Percentiles rank a stretch among this genome's conserved stretches.
phyloP scores from a whole-genome alignment of 176 grass and related monocot species.

The Carex pumila region DNA sequence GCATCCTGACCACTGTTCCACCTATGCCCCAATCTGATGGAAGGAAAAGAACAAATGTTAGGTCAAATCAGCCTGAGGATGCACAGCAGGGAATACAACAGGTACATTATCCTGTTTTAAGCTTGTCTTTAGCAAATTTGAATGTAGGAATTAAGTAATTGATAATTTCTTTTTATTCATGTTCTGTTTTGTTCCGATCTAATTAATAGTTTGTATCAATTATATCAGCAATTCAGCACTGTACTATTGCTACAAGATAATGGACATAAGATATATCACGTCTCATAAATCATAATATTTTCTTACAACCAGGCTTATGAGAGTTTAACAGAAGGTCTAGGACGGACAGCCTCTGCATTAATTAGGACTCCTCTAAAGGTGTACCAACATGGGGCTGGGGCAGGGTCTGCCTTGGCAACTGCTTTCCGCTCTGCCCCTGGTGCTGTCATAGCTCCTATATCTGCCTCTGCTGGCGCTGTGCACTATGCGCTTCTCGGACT shows the following conservation, averaged over 20 bases:
- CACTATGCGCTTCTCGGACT: conserved; percentile 75
- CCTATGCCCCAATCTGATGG: conserved; percentile 31
- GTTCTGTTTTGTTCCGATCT: not conserved
- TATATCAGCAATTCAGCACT: not conserved
- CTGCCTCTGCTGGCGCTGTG: conserved; percentile 65
- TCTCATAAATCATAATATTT: conserved; percentile 3
- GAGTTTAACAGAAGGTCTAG: conserved; percentile 83
- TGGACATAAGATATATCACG: not conserved
- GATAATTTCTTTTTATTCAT: not conserved
- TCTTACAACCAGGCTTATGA: conserved; percentile 65
- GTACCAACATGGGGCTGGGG: conserved; percentile 82
- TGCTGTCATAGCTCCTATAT: conserved; percentile 91
- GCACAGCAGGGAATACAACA: conserved; percentile 87
- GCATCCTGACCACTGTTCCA: conserved; percentile 51
- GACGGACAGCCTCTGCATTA: conserved; percentile 68
- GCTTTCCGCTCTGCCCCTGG: conserved; percentile 70
- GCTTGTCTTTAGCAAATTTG: not conserved
- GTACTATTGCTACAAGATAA: not conserved
- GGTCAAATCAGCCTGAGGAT: conserved; percentile 75
- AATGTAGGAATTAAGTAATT: not conserved
- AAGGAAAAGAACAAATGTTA: conserved; percentile 58
- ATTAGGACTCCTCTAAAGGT: conserved; percentile 78
- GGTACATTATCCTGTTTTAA: conserved; percentile 30
- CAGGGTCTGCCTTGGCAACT: conserved; percentile 67
- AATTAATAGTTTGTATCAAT: not conserved